Evolutionary conservation across 2,329 filamentous ascomycete species (phyloP).

Genomic region (Bretziella fagacearum): DNA sequence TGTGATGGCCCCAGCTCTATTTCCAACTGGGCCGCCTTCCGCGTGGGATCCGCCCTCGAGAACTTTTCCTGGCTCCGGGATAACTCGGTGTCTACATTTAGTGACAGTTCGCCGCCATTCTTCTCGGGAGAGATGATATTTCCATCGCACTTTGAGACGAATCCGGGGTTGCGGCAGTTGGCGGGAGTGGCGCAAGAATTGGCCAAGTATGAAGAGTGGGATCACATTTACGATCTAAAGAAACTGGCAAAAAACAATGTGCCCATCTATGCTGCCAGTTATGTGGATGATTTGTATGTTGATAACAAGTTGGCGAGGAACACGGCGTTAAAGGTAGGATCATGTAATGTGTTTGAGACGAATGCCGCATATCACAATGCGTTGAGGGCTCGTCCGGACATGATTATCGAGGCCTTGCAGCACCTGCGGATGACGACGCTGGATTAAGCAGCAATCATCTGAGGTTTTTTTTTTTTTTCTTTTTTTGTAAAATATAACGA

Average conservation of each 20-base stretch:
- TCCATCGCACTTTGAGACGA: slow-evolving; percentile 68
- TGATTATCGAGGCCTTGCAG: slow-evolving; percentile 42
- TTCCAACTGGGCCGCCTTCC: slow-evolving; percentile 60
- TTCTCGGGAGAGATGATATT: slow-evolving; percentile 93
- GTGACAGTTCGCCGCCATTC: slow-evolving; percentile 38
- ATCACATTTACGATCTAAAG: slow-evolving; percentile 55
- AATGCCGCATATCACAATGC: slow-evolving; percentile 82
- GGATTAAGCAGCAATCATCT: slow-evolving; percentile 6
- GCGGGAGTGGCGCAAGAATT: slow-evolving; percentile 52
- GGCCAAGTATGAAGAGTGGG: slow-evolving; percentile 54
- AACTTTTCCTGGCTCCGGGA: slow-evolving; percentile 35
- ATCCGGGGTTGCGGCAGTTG: slow-evolving; percentile 55
- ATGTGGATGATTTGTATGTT: slow-evolving; percentile 84
- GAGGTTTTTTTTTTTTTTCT: background rate
- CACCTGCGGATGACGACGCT: slow-evolving; percentile 29
- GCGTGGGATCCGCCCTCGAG: slow-evolving; percentile 35
- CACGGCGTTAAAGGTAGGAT: slow-evolving; percentile 58
- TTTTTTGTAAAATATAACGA: background rate
- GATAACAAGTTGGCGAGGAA: slow-evolving; percentile 56
- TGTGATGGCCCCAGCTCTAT: slow-evolving; percentile 46
- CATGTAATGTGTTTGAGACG: slow-evolving; percentile 66
- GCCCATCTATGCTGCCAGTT: slow-evolving; percentile 72
- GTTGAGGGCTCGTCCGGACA: slow-evolving; percentile 52
- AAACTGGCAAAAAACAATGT: slow-evolving; percentile 63
- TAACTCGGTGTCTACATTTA: slow-evolving; percentile 18